Percentiles rank a stretch among this genome's conserved stretches.
These are phyloP conservation scores for Nepenthes gracilis DNA, from an alignment of 148 eudicot species.

Conservation along the genomic window DNA sequence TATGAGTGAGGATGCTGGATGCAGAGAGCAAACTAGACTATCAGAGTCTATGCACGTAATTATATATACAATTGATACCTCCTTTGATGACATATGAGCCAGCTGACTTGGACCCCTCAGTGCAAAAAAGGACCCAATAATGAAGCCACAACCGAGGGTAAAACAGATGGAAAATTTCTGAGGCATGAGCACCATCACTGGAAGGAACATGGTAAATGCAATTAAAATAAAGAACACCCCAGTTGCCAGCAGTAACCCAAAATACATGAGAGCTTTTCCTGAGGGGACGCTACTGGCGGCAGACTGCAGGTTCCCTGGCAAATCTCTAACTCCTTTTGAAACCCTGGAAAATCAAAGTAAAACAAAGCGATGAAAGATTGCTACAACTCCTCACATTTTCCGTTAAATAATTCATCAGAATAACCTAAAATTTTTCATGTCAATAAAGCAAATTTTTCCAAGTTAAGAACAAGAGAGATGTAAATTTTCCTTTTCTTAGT, in stretches of 20 bases:
- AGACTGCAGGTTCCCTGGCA: conserved; percentile 86
- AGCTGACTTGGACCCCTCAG: conserved; percentile 93
- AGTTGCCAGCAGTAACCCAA: conserved; percentile 77
- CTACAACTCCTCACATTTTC: neutral
- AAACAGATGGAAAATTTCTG: conserved; percentile 96
- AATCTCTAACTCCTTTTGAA: conserved; percentile 82
- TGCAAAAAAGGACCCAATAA: conserved; percentile 86
- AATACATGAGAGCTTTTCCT: conserved; percentile 90
- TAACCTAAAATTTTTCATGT: too few species aligned
- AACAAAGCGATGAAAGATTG: neutral
- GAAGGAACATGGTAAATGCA: conserved; percentile 93
- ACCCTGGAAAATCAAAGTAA: conserved; percentile 40
- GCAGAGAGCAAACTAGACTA: neutral
- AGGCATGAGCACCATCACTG: conserved; percentile 89
- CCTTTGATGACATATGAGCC: conserved; percentile 78
- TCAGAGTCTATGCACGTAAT: neutral
- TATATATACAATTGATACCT: conserved; percentile 30
- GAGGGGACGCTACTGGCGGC: conserved; percentile 87
- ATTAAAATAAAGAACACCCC: conserved; percentile 92
- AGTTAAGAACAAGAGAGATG: too few species aligned
- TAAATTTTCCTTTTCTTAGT: too few species aligned
- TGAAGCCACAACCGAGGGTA: conserved; percentile 81
- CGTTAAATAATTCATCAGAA: neutral
- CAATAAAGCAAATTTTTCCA: too few species aligned
- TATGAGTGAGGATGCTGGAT: neutral